A percentile compares a stretch with the other conserved stretches of the same genome.
These are phyloP conservation scores for Calcarisporium arbuscula DNA, from an alignment of 2,329 filamentous ascomycete species.

Conservation along the genomic window DNA sequence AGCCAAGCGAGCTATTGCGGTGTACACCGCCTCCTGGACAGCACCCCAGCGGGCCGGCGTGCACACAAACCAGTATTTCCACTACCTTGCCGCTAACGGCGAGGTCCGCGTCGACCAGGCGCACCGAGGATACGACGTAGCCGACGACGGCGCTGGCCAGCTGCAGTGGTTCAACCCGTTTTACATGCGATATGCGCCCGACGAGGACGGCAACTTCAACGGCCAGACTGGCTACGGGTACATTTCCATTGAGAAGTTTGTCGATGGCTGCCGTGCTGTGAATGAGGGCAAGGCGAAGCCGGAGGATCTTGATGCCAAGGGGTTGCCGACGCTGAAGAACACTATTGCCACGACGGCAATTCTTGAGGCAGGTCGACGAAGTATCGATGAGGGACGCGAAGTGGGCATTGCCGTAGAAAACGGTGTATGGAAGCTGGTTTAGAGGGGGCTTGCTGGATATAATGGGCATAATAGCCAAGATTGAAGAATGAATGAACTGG, in stretches of 20 bases:
- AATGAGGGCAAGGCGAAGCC: constrained; percentile 68
- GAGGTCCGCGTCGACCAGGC: constrained; percentile 90
- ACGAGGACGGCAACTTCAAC: constrained; percentile 90
- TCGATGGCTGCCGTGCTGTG: constrained; percentile 74
- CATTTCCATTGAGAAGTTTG: constrained; percentile 91
- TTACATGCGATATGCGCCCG: constrained; percentile 90
- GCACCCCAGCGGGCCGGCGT: constrained; percentile 88
- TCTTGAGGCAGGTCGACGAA: constrained; percentile 76
- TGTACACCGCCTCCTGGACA: constrained; percentile 93
- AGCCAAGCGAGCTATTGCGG: constrained; percentile 69
- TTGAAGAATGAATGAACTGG: constrained; percentile 14
- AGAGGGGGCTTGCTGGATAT: constrained; percentile 6
- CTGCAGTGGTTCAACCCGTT: constrained; percentile 90
- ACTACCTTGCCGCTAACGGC: constrained; percentile 79
- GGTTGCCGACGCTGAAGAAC: constrained; percentile 78
- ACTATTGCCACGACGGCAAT: constrained; percentile 91
- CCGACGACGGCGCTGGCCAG: constrained; percentile 66
- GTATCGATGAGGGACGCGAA: constrained; percentile 74
- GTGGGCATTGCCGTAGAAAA: constrained; percentile 65
- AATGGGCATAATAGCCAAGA: constrained; percentile 6
- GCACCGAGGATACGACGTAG: constrained; percentile 89
- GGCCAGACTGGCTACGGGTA: constrained; percentile 92
- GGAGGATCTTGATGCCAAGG: constrained; percentile 71
- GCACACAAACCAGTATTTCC: constrained; percentile 97
- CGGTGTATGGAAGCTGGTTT: constrained; percentile 61